Evolutionary conservation across 1,284 basidiomycete genomes (phyloP), one percentile per base, ranked within the genome.

Genomic region (Sporisorium exsertum): DNA sequence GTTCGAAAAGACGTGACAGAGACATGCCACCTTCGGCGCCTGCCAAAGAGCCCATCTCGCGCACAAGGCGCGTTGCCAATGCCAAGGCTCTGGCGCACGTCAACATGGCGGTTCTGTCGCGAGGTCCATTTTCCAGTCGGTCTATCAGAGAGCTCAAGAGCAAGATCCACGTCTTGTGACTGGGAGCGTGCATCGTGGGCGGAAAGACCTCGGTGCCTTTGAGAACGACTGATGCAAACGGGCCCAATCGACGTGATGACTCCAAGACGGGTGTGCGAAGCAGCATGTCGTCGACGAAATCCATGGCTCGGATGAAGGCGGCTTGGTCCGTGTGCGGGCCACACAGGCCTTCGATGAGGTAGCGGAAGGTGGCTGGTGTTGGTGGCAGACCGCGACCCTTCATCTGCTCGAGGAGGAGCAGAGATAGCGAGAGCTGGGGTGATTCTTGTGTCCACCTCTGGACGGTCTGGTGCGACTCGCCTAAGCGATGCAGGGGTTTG

Each of bases 371-470:
- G 2, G 59, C 51, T 3, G 43, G 9, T 6, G 71, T 63, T 2
- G 69, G 72, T 2, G 69, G 24, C 12, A 82, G 65, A 3, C 46
- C 46, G 15, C 51, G 57, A 8, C 22, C 26, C 3, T 65, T 57
- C 75, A 82, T 76, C 35, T 57, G 61, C 24, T 82, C 72, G 56
- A 79, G 64, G 1, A 82, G 62, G 33, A 72, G 40, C 42, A 81
- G 47, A 0, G 75, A 50, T 1, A 82, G 35, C 2, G 72, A 71
- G 18, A 77, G 51, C 5, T 69, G 64, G 2, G 78, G 73, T 2
- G 50, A 20, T 16, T 50, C 32, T 3, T 35, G 22, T 10, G 43
- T 16, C 70, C 68, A 76, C 27, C 37, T 43, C 20, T 43, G 51
- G 1, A 70, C 52, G 20, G 58, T 58, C 33, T 69, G 42, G 0